Conservation (phyloP, 345 rosid genomes). For the Citrus hindsii region DNA sequence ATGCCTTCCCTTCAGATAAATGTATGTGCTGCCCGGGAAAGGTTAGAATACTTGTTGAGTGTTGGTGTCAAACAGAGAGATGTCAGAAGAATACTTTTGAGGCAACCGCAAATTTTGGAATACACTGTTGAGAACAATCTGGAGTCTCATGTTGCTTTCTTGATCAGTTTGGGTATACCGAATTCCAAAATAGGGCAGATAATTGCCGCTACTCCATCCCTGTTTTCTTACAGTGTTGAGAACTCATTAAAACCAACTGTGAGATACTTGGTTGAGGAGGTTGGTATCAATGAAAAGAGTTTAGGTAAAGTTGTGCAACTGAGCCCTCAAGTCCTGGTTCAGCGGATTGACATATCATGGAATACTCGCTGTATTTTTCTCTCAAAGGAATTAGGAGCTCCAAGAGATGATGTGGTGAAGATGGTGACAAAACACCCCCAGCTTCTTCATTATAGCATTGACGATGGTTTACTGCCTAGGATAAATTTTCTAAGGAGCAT, state of each 20-base stretch:
- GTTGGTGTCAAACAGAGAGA: slow-evolving; percentile 90
- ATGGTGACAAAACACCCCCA: slow-evolving; percentile 96
- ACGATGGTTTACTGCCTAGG: slow-evolving; percentile 83
- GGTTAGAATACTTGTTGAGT: slow-evolving; percentile 81
- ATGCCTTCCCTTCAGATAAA: slow-evolving; percentile 78
- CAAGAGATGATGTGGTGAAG: slow-evolving; percentile 81
- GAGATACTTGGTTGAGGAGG: slow-evolving; percentile 93
- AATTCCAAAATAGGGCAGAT: slow-evolving; percentile 84
- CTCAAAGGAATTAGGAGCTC: slow-evolving; percentile 87
- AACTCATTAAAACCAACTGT: slow-evolving; percentile 88
- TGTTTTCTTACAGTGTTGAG: slow-evolving; percentile 85
- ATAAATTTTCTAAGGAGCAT: slow-evolving; percentile 92
- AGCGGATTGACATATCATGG: slow-evolving; percentile 92
- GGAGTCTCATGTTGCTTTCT: slow-evolving; percentile 76
- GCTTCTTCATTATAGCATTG: slow-evolving; percentile 92
- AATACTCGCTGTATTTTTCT: slow-evolving; percentile 85
- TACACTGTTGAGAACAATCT: slow-evolving; percentile 85
- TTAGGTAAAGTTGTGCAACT: slow-evolving; percentile 87
- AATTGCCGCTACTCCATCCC: slow-evolving; percentile 68
- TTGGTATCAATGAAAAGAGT: slow-evolving; percentile 73
- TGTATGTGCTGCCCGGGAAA: slow-evolving; percentile 75
- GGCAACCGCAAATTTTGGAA: slow-evolving; percentile 91
- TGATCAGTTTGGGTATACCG: slow-evolving; percentile 75
- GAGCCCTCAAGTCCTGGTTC: slow-evolving; percentile 95
- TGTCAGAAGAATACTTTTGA: slow-evolving; percentile 72